Evolutionary conservation across 192 early-diverging fungal genomes (phyloP), one percentile per base, ranked within the genome.

Genomic region (Tieghemiomyces parasiticus): DNA sequence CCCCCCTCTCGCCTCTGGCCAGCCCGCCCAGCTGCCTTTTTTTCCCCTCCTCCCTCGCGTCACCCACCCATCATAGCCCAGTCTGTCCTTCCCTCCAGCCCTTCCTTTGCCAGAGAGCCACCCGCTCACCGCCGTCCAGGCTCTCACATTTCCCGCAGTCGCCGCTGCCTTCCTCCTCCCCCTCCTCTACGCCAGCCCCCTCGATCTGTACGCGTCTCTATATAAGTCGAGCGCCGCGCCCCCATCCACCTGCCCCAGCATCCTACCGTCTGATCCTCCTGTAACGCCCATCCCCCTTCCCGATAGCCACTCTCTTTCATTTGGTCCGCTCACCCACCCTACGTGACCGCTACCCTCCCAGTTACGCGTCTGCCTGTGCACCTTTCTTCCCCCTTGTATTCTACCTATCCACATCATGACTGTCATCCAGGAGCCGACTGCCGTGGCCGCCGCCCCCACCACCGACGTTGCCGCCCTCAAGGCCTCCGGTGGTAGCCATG

Each of bases 401-500:
- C 22, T 56, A 29, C 20, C 24, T 20, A 31, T 29, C 20, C 31
- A 33, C 9, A 56, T 14, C 32, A 56, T 35, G 30, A 56, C 54
- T 3, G 54, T 56, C 16, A 31, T 31, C 19, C 54, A 56, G 19
- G 32, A 31, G 3, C 2, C 24, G 31, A 56, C 54, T 14, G 34
- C 1, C 31, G 34, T 33, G 20, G 54, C 34, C 31, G 34, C 32
- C 9, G 33, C 30, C 20, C 30, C 32, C 31, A 56, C 54, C 31
- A 33, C 28, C 54, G 29, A 10, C 20, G 33, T 0, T 9, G 24
- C 54, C 54, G 13, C 30, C 3, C 13, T 16, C 31, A 56, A 31
- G 19, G 24, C 54, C 54, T 14, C 32, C 19, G 54, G 54, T 9
- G 34, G 54, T 33, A 31, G 34, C 54, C 32, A 56, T 34, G 54